Base-by-base conservation (phyloP, 805 yeast genomes). In the Kuraishia piskuri region DNA sequence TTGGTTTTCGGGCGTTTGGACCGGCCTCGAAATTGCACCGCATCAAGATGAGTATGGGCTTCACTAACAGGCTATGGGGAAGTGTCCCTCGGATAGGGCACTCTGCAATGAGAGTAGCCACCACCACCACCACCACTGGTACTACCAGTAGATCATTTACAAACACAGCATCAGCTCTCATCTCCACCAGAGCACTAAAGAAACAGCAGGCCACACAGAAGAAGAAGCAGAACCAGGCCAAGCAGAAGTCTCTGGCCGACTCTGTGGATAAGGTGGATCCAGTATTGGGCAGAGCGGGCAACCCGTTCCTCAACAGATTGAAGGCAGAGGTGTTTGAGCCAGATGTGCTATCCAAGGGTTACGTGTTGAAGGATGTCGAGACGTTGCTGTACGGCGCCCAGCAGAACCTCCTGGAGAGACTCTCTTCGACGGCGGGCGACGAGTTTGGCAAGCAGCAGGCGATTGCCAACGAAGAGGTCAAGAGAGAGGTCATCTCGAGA, bases 321-420 rank as follows among this genome's bases (percentile, higher is more conserved):
- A 73, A 75, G 55, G 80, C 88, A 37, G 86, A 84, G 57, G 68
- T 86, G 49, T 73, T 75, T 48, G 94, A 88, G 65, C 86, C 86
- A 17, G 73, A 76, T 54, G 82, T 80, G 51, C 73, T 88, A 64
- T 76, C 86, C 17, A 75, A 76, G 58, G 84, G 86, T 0, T 82
- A 79, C 59, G 73, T 78, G 44, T 67, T 79, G 50, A 72, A 70
- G 36, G 91, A 89, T 62, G 84, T 89, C 50, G 94, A 90, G 56
- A 86, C 81, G 64, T 73, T 90, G 53, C 62, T 90, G 50, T 84
- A 77, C 59, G 94, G 96, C 45, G 94, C 91, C 10, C 87, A 86
- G 63, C 80, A 81, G 59, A 80, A 87, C 7, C 62, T 81, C 49
- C 70, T 72, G 51, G 74, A 69, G 50, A 49, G 60, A 31, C 52